Evolutionary conservation across 352 stramenopile genomes (phyloP).

Genomic region (Sclerospora graminicola): DNA sequence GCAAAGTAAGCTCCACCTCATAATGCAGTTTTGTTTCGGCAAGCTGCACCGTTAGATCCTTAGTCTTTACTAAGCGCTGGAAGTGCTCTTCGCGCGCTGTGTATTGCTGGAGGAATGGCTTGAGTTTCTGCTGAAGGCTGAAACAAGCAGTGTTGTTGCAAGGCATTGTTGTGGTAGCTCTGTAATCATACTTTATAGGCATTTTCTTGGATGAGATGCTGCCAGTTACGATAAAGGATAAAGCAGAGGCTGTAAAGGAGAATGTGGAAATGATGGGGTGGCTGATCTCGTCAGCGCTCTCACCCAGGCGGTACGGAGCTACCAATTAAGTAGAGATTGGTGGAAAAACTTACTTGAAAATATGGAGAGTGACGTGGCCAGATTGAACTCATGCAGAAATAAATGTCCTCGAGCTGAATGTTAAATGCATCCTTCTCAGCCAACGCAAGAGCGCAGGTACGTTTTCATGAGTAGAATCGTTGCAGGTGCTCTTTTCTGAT

Average conservation of each 20-base stretch:
- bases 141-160: background rate
- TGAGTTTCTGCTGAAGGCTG: conserved; percentile 78
- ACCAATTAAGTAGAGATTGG: background rate
- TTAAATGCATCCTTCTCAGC: conserved; percentile 67
- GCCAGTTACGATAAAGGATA: conserved; percentile 18
- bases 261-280: conserved; percentile 24
- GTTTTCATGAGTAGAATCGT: background rate
- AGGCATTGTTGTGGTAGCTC: background rate
- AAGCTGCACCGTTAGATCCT: conserved; percentile 70
- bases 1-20: conserved; percentile 60
- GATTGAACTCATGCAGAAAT: conserved; percentile 54
- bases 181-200: conserved; percentile 9
- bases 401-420: conserved; percentile 74
- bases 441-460: conserved; percentile 56
- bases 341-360: background rate
- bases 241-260: conserved; percentile 28
- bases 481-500: background rate
- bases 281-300: conserved; percentile 26
- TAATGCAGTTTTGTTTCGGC: conserved; percentile 74
- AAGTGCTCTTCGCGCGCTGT: conserved; percentile 75
- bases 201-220: conserved; percentile 63
- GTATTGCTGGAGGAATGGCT: conserved; percentile 76
- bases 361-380: conserved; percentile 44
- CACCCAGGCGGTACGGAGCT: conserved; percentile 28
- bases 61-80: conserved; percentile 69